Percentiles rank a stretch among this genome's conserved stretches.
phyloP scores from a whole-genome alignment of 1,284 basidiomycete genomes.

The Trichosporon sp. region DNA sequence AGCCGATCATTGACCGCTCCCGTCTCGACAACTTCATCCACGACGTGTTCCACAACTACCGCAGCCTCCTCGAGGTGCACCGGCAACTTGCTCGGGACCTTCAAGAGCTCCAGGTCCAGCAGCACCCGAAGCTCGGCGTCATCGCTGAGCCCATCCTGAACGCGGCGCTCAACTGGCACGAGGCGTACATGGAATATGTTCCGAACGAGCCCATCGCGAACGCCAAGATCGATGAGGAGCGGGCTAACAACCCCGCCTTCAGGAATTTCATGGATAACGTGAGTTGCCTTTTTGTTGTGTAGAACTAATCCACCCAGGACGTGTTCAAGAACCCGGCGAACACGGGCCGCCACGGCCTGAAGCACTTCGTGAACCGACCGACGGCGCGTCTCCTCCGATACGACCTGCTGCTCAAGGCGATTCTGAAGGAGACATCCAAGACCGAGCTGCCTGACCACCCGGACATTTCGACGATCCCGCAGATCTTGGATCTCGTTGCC shows the following conservation, averaged over 20 bases:
- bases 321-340: conserved; percentile 35
- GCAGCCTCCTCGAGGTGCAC: conserved; percentile 68
- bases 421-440: conserved; percentile 63
- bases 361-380: conserved; percentile 83
- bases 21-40: conserved; percentile 76
- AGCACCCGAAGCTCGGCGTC: conserved; percentile 79
- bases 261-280: conserved; percentile 76
- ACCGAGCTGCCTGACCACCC: conserved; percentile 71
- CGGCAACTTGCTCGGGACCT: conserved; percentile 77
- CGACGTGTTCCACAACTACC: conserved; percentile 89
- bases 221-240: conserved; percentile 86
- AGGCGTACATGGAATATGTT: conserved; percentile 90
- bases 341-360: conserved; percentile 73
- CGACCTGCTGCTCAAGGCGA: conserved; percentile 76
- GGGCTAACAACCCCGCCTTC: conserved; percentile 75
- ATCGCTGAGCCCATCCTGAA: conserved; percentile 85
- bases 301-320: neutral
- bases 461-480: conserved; percentile 75
- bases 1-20: conserved; percentile 73
- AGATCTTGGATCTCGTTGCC: conserved; percentile 82
- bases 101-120: conserved; percentile 83
- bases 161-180: conserved; percentile 87
- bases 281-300: conserved; percentile 34
- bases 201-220: conserved; percentile 93
- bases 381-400: conserved; percentile 87